Percentiles rank a stretch among this genome's conserved stretches.
These are phyloP conservation scores for Trichoderma lentiforme DNA, from an alignment of 2,329 filamentous ascomycete genomes.

Conservation along the genomic window DNA sequence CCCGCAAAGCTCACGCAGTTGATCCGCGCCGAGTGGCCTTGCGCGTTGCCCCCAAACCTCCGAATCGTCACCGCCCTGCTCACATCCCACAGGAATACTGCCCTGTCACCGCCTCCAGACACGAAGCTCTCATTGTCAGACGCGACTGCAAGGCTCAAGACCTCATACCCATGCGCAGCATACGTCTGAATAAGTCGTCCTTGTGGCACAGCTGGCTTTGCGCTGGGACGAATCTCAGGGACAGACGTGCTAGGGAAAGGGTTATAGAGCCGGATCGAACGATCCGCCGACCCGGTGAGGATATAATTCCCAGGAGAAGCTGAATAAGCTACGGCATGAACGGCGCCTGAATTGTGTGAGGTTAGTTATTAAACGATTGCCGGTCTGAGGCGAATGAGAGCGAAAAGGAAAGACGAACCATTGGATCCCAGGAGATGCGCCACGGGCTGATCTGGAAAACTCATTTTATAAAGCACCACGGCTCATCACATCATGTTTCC, in stretches of 20 bases:
- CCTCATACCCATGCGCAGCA: constrained; percentile 84
- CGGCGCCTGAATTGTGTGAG: constrained; percentile 51
- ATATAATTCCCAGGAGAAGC: constrained; percentile 71
- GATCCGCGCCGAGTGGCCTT: constrained; percentile 68
- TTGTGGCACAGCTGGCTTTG: constrained; percentile 35
- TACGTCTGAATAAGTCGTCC: constrained; percentile 80
- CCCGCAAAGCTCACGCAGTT: constrained; percentile 80
- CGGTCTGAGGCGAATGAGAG: neutral
- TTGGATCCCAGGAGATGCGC: constrained; percentile 58
- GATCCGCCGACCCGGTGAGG: constrained; percentile 82
- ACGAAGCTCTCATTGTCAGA: constrained; percentile 80
- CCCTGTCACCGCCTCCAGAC: constrained; percentile 84
- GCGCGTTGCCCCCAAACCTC: constrained; percentile 61
- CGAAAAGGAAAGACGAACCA: constrained; percentile 39
- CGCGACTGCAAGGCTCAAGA: constrained; percentile 74
- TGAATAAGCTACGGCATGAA: constrained; percentile 72
- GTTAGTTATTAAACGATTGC: neutral
- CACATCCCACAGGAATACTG: constrained; percentile 94
- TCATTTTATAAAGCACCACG: constrained; percentile 33
- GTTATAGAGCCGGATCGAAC: constrained; percentile 83
- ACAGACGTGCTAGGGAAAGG: constrained; percentile 51
- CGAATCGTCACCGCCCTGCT: constrained; percentile 71
- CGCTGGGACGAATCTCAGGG: constrained; percentile 27
- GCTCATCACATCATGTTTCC: constrained; percentile 27
- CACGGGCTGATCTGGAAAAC: constrained; percentile 47